These are phyloP conservation scores for Evernia prunastri DNA, from an alignment of 495 filamentous ascomycete species.

Conservation along the genomic window DNA sequence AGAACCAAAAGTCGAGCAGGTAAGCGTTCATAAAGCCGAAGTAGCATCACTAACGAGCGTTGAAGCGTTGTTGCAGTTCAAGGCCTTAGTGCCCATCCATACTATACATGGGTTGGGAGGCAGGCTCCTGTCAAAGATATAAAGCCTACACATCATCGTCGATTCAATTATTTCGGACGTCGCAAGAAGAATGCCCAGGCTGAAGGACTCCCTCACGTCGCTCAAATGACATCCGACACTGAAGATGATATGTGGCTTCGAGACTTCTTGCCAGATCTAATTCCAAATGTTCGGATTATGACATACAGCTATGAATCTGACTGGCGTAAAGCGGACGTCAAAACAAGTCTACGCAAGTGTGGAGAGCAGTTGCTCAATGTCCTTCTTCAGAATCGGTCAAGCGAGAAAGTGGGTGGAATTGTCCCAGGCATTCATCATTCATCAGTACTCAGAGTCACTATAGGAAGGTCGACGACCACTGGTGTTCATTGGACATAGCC, in stretches of 20 bases:
- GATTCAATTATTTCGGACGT: not conserved
- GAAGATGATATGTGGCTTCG: not conserved
- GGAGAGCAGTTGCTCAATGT: not conserved
- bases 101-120: constrained; percentile 3
- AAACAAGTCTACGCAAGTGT: not conserved
- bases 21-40: not conserved
- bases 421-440: not conserved
- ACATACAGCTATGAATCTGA: constrained; percentile 3
- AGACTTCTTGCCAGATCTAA: not conserved
- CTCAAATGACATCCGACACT: not conserved
- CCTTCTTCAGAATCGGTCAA: not conserved
- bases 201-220: not conserved
- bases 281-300: constrained; percentile 1
- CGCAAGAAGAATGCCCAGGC: not conserved
- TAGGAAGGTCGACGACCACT: not conserved
- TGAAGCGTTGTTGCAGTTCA: constrained; percentile 8
- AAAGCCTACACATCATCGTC: not conserved
- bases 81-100: not conserved
- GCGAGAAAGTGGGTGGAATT: not conserved
- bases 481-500: not conserved
- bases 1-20: not conserved
- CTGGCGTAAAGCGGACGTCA: not conserved
- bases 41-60: not conserved
- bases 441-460: not conserved
- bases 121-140: not conserved